phyloP scores from a whole-genome alignment of 768 basidiomycete genomes.

The Agrocybe praecox region DNA sequence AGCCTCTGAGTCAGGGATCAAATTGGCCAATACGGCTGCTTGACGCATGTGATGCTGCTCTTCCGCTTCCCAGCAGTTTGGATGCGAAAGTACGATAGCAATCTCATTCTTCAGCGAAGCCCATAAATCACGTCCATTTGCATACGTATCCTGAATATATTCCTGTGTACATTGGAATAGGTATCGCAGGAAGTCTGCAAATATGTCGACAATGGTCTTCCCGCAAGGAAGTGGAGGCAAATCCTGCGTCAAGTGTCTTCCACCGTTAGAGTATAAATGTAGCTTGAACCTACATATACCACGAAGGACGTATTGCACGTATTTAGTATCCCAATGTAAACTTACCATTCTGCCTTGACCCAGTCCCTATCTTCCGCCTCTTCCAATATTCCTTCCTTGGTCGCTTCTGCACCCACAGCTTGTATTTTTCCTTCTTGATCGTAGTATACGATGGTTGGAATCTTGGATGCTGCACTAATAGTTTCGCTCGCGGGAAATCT shows the following conservation, averaged over 20 bases:
- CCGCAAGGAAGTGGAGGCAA: constrained; percentile 42
- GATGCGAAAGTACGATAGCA: constrained; percentile 46
- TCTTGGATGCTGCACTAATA: constrained; percentile 45
- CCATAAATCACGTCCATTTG: constrained; percentile 42
- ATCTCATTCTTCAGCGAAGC: constrained; percentile 32
- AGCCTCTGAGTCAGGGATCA: constrained; percentile 33
- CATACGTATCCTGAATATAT: constrained; percentile 46
- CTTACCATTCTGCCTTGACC: constrained; percentile 48
- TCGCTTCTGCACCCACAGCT: constrained; percentile 51
- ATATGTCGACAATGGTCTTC: constrained; percentile 41
- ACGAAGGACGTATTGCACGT: not conserved
- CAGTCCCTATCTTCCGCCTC: constrained; percentile 44
- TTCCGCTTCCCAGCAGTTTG: constrained; percentile 42
- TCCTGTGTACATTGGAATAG: constrained; percentile 39
- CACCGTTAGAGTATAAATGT: constrained; percentile 22
- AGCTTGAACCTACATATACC: constrained; percentile 30
- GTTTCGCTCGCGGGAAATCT: constrained; percentile 52
- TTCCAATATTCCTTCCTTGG: constrained; percentile 37
- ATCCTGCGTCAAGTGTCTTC: constrained; percentile 23
- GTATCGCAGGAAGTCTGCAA: constrained; percentile 53
- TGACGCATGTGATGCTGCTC: constrained; percentile 42
- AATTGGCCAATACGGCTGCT: constrained; percentile 40
- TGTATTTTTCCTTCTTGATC: constrained; percentile 38
- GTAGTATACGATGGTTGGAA: constrained; percentile 44
- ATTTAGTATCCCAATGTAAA: not conserved